Evolutionary conservation across 768 basidiomycete species (phyloP).

Genomic region (Rhizopogon vulgaris): DNA sequence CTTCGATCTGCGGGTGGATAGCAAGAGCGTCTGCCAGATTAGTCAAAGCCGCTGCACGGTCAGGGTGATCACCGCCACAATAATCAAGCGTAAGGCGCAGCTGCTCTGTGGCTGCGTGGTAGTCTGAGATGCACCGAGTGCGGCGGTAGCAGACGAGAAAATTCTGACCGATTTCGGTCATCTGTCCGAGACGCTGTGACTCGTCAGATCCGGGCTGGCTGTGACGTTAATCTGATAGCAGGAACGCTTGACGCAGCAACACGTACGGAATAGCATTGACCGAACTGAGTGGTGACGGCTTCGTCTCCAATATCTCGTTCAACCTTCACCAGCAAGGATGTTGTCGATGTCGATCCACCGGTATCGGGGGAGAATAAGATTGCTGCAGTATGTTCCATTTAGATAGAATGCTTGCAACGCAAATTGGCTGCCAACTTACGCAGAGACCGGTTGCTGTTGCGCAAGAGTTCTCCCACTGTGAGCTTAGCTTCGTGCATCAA

Average conservation of each 20-base stretch:
- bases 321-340: neutral
- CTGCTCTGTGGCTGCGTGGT: neutral
- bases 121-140: constrained; percentile 1
- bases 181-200: neutral
- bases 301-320: neutral
- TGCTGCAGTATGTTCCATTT: neutral
- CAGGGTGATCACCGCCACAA: neutral
- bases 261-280: neutral
- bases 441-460: neutral
- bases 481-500: constrained; percentile 1
- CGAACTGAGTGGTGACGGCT: neutral
- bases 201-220: neutral
- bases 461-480: neutral
- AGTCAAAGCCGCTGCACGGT: constrained; percentile 1
- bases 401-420: too few species aligned
- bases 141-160: neutral
- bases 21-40: constrained; percentile 7
- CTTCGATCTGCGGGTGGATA: neutral
- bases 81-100: constrained; percentile 3
- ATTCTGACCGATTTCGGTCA: neutral
- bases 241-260: neutral
- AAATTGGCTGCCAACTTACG: neutral
- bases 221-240: neutral
- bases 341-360: neutral
- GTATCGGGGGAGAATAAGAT: neutral